Evolutionary conservation across 2,329 filamentous ascomycete genomes (phyloP).

Genomic region (Pseudocercospora crystallina): DNA sequence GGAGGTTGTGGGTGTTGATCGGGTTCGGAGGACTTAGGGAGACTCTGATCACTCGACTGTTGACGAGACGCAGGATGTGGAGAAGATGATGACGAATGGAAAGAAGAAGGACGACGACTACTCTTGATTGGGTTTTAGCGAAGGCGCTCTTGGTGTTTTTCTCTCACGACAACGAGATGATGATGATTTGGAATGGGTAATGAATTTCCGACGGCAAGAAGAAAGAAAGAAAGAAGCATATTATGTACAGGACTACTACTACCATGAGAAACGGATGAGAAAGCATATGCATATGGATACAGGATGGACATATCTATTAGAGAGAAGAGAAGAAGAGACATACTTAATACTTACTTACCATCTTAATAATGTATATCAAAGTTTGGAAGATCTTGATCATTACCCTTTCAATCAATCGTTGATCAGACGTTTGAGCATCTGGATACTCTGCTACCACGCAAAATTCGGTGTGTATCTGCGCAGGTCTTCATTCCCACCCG

Average conservation of each 20-base stretch:
- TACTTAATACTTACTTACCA: no score
- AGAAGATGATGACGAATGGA: background rate
- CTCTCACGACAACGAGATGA: background rate
- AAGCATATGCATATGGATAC: background rate
- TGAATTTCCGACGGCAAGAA: no score
- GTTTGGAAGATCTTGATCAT: no score
- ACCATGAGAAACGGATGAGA: background rate
- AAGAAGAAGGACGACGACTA: background rate
- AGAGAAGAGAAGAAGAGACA: no score
- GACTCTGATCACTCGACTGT: no score
- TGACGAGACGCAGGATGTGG: no score
- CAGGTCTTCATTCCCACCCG: background rate
- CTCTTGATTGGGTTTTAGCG: conserved; percentile 3
- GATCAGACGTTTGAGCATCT: no score
- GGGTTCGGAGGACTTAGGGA: conserved; percentile 36
- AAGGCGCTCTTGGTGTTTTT: conserved; percentile 3
- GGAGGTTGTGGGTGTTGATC: conserved; percentile 61
- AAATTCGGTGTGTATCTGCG: no score
- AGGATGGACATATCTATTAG: no score
- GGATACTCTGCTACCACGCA: no score
- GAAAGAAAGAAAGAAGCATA: background rate
- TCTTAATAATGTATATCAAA: no score
- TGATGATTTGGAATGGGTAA: background rate
- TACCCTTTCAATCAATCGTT: no score
- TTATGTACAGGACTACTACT: background rate